These are phyloP conservation scores for Bauhinia variegata DNA, from an alignment of 306 rosid genomes.

Conservation along the genomic window DNA sequence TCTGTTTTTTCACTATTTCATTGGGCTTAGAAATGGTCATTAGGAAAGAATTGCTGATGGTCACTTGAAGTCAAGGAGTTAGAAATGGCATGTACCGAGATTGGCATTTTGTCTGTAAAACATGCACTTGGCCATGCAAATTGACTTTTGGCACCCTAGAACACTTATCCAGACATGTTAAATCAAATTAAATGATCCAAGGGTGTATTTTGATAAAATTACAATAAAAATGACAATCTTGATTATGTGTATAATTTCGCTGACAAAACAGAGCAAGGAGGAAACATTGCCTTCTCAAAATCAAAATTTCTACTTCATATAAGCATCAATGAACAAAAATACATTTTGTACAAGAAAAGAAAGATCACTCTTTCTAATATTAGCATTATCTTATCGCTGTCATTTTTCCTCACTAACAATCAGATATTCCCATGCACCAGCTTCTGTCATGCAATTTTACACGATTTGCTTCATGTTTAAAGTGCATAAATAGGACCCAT, in stretches of 20 bases:
- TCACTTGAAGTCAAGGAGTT: no score
- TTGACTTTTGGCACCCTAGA: no score
- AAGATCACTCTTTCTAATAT: background rate
- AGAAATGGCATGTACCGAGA: no score
- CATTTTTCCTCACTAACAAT: constrained; percentile 18
- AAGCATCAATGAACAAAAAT: constrained; percentile 7
- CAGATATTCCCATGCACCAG: constrained; percentile 3
- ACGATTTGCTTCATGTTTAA: constrained; percentile 10
- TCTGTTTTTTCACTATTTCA: no score
- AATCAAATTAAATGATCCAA: background rate
- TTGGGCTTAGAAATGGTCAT: no score
- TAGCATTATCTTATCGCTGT: background rate
- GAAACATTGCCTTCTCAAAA: background rate
- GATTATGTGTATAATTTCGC: no score
- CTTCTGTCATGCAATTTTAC: background rate
- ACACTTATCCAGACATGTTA: background rate
- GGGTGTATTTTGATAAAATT: background rate
- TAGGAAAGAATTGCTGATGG: no score
- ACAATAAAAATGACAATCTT: background rate
- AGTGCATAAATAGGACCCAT: constrained; percentile 14
- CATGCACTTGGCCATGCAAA: no score
- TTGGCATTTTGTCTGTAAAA: no score
- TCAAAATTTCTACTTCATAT: constrained; percentile 10
- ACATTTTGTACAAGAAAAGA: constrained; percentile 30
- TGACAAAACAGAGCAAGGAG: background rate